Conservation (phyloP, 257 asterid genomes). For the Nicotiana knightiana region DNA sequence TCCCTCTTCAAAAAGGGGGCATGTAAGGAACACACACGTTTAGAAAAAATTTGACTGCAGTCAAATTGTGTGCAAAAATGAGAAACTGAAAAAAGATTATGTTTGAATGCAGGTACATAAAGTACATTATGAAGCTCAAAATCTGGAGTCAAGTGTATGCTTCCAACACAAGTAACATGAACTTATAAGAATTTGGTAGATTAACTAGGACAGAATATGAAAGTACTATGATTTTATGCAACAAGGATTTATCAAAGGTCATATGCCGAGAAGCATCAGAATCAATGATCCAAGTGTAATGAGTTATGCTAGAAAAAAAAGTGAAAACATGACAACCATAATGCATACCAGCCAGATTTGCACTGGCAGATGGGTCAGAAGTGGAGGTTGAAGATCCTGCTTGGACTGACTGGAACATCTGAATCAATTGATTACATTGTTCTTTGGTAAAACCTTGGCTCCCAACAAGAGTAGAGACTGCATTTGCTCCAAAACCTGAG, state of each 20-base stretch:
- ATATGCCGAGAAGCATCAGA: not conserved
- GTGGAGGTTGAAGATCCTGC: not conserved
- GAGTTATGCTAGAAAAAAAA: not conserved
- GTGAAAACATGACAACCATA: not conserved
- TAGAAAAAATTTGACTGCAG: not conserved
- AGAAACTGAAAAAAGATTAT: not conserved
- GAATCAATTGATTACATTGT: not conserved
- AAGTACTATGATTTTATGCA: not conserved
- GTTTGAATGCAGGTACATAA: not conserved
- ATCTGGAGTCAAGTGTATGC: not conserved
- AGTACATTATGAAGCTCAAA: not conserved
- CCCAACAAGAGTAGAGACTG: not conserved
- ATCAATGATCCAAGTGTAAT: not conserved
- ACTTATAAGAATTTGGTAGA: not conserved
- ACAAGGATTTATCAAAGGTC: not conserved
- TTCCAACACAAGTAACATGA: too few species aligned
- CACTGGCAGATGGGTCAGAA: not conserved
- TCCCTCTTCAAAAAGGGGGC: not conserved
- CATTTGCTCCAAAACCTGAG: not conserved
- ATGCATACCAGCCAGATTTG: not conserved
- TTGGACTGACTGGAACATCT: not conserved
- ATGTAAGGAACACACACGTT: not conserved
- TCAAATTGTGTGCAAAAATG: not conserved
- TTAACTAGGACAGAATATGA: not conserved
- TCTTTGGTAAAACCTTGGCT: not conserved